phyloP scores from a whole-genome alignment of 1,284 basidiomycete genomes.

The Mycena sp. region DNA sequence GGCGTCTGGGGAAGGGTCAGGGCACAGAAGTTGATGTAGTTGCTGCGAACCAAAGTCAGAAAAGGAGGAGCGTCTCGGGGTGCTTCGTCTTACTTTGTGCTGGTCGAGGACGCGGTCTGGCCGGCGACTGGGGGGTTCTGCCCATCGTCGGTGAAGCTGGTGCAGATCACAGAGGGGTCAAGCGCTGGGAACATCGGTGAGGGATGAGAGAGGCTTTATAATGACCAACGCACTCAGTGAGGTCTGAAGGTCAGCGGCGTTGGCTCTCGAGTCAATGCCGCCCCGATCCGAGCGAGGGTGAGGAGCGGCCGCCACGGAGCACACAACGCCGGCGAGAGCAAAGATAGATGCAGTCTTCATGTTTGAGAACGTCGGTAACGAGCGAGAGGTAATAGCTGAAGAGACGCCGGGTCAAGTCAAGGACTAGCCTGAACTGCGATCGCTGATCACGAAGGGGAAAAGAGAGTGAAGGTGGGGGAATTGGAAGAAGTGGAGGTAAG shows the following conservation, averaged over 20 bases:
- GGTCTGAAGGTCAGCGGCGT: not conserved
- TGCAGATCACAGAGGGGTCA: constrained; percentile 54
- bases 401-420: constrained; percentile 4
- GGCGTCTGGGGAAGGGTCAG: constrained; percentile 56
- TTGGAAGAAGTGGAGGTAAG: not conserved
- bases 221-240: not conserved
- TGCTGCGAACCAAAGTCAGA: constrained; percentile 50
- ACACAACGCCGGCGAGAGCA: not conserved
- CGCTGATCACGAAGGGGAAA: not conserved
- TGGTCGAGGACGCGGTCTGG: constrained; percentile 63
- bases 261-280: not conserved
- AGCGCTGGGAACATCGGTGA: constrained; percentile 36
- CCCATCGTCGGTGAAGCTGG: constrained; percentile 46
- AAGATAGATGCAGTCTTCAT: not conserved
- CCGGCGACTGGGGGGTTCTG: constrained; percentile 40
- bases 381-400: not conserved
- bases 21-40: constrained; percentile 78
- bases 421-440: constrained; percentile 4
- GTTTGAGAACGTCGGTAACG: not conserved
- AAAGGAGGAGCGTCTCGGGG: not conserved
- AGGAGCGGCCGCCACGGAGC: constrained; percentile 1
- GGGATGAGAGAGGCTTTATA: not conserved
- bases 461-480: not conserved
- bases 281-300: not conserved
- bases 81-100: constrained; percentile 39